phyloP scores from a whole-genome alignment of 352 stramenopile species.

The Heterotrichella gracilis region DNA sequence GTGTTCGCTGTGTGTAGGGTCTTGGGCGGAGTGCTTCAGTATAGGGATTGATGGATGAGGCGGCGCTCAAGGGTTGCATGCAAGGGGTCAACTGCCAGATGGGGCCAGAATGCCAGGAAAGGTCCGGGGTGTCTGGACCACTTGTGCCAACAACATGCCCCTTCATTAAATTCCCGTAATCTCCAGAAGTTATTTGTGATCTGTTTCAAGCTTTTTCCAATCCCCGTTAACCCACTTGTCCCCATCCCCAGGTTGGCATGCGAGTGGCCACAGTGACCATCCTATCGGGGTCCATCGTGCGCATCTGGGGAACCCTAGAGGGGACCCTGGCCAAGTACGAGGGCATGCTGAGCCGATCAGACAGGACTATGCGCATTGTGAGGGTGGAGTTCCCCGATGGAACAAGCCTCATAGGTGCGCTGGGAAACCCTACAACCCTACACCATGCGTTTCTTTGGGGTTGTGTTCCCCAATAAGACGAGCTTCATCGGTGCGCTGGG shows the following conservation, averaged over 20 bases:
- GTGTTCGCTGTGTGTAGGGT: too few relatives aligned
- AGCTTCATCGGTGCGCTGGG: too few relatives aligned
- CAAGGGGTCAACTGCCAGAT: constrained; percentile 16
- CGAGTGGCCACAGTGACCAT: not conserved
- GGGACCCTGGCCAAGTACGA: not conserved
- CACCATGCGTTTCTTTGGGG: too few relatives aligned
- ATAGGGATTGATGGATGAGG: constrained; percentile 16
- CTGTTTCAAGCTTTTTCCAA: too few relatives aligned
- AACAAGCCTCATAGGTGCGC: not conserved
- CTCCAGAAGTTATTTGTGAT: too few relatives aligned
- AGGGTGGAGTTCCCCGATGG: constrained; percentile 10
- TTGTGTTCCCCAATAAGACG: too few relatives aligned
- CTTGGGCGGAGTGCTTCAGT: too few relatives aligned
- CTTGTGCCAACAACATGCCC: too few relatives aligned
- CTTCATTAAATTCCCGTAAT: too few relatives aligned
- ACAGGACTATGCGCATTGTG: constrained; percentile 12
- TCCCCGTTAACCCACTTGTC: too few relatives aligned
- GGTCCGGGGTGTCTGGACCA: too few relatives aligned
- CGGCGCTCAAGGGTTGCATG: constrained; percentile 9
- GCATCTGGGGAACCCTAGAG: constrained; percentile 8
- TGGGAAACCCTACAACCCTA: too few relatives aligned
- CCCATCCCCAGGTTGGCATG: constrained; percentile 13
- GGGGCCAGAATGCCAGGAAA: constrained; percentile 16
- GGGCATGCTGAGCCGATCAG: not conserved
- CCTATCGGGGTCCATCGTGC: constrained; percentile 12